phyloP scores from a whole-genome alignment of 495 filamentous ascomycete genomes.

The Aspergillus sparsus region DNA sequence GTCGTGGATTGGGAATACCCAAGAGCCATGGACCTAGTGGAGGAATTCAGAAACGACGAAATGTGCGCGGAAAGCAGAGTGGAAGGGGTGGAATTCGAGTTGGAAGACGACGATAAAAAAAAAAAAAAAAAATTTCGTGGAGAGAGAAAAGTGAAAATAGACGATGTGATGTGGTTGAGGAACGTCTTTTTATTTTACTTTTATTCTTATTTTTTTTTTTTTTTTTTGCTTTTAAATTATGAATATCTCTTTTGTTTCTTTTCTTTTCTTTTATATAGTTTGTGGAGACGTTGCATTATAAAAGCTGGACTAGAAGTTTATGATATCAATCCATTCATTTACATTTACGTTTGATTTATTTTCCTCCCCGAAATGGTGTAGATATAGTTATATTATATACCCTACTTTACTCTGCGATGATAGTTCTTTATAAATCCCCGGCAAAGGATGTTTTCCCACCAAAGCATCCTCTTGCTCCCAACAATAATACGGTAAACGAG shows the following conservation, averaged over 20 bases:
- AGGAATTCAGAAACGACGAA: slow-evolving; percentile 42
- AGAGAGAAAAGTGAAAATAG: too few relatives aligned
- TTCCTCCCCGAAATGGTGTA: too few relatives aligned
- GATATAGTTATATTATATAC: too few relatives aligned
- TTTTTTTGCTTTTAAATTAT: background rate
- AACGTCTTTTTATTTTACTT: background rate
- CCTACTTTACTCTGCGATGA: too few relatives aligned
- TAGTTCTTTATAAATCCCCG: background rate
- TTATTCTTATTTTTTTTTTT: slow-evolving; percentile 4
- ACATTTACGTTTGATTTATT: too few relatives aligned
- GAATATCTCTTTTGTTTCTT: background rate
- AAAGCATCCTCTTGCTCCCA: slow-evolving; percentile 7
- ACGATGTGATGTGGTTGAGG: too few relatives aligned
- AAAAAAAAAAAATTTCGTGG: background rate
- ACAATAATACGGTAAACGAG: slow-evolving; percentile 28
- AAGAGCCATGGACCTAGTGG: slow-evolving; percentile 45
- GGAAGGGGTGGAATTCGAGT: slow-evolving; percentile 31
- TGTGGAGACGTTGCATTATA: too few relatives aligned
- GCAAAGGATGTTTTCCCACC: background rate
- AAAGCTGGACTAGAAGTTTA: too few relatives aligned
- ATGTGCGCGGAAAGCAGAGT: slow-evolving; percentile 10
- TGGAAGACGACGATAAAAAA: slow-evolving; percentile 23
- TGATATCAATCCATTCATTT: too few relatives aligned
- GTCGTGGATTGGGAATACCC: slow-evolving; percentile 50
- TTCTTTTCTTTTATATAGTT: background rate